Evolutionary conservation across 441 rosid genomes (phyloP), one percentile per base, ranked within the genome.

Genomic region (Dalechampia spathulata): DNA sequence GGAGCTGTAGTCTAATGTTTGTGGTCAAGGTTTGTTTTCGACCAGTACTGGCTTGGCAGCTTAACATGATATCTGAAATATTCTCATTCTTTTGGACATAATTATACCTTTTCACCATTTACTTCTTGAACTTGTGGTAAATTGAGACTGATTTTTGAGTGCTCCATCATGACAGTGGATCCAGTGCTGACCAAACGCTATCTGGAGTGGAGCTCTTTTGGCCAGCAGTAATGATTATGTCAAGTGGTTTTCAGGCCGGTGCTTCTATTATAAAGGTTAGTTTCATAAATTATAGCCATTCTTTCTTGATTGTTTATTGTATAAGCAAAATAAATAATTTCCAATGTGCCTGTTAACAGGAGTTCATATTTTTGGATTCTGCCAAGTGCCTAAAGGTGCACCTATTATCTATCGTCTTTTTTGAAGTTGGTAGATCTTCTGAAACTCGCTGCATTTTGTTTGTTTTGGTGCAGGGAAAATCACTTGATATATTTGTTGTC

Each of bases 401-500:
- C 46, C 8, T 57, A 11, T 34, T 44, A 34, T 13, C 49, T 28
- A 41, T 2, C 14, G 21, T 26, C 38, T 45, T 52, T 28, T 23
- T 22, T 8, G 40, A 32, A 53, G 14, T 43, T 34, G 55, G 13
- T 21, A 20, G n/a, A 20, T 28, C 0, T 21, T 13, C 45, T 25
- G n/a, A 53, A 67, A 32, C 57, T 57, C 52, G 23, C 22, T 7
- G 23, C 50, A 25, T 52, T 20, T 15, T 27, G n/a, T 50, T 58
- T 51, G 44, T 53, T 61, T 59, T 25, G 20, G 8, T 77, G 71
- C 75, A 83, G 97, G 90, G 86, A 39, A 87, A 83, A 67, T 85
- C 97, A 20, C 79, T 90, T 60, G 97, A 90, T 79, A 76, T 90
- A 68, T 87, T 90, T 70, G 97, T 85, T 40, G 96, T 90, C 58